Base-by-base conservation (phyloP, 257 asterid genomes). In the Henckelia pumila region DNA sequence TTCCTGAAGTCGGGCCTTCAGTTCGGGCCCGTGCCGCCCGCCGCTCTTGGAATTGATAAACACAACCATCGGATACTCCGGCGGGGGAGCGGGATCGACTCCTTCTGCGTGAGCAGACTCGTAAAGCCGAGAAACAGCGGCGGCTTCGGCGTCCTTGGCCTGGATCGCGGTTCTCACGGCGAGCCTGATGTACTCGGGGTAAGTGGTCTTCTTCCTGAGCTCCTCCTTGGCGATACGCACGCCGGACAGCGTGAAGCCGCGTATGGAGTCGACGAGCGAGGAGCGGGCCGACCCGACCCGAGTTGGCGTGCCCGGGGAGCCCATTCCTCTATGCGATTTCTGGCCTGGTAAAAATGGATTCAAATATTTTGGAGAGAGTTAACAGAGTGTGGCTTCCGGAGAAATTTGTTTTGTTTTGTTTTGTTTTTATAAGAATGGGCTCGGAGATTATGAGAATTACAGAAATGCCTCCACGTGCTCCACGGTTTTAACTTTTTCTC, bases 11-110 rank as follows among this genome's bases (percentile, higher is more conserved):
- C 97, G 86, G 59, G 84, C 91, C 81, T 71, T 93, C 63, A 90
- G 89, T 69, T 82, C 85, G n/a, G 95, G 95, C 7, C 99, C 99
- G 76, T 93, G 99, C 9, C 97, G 84, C 0, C 97, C 99, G 7
- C 97, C 99, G 49, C 99, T 93, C 73, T 67, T 86, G 4, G 96
- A 84, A 83, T 93, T 93, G 44, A 93, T 77, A 65, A 93, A 93
- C 16, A 90, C 97, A 0, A 93, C 86, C 56, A 90, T 56, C 33
- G 99, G 96, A 56, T 84, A 81, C 84, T 88, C 99, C 1, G 94
- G 79, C 7, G 84, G 68, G 57, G 40, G 72, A 0, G 23, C 62
- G 52, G 75, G 53, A 72, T 78, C 84, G 40, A 71, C 80, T 5
- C 79, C 83, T 0, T 49, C 80, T 26, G 66, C 77, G 58, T 63